phyloP scores from a whole-genome alignment of 345 rosid species.

The Turnera subulata region DNA sequence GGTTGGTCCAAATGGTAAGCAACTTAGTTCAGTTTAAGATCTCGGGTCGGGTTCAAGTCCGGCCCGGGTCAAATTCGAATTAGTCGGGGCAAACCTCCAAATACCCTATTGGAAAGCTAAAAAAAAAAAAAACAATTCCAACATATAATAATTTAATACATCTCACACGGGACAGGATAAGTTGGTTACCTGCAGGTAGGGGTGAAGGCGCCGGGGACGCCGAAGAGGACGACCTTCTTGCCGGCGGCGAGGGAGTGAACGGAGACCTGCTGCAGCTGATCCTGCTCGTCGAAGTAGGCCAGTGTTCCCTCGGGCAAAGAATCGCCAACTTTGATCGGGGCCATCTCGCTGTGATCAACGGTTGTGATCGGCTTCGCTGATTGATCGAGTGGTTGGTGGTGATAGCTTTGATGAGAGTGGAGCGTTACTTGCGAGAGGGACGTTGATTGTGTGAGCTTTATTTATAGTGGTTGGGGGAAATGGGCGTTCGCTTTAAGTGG shows the following conservation, averaged over 20 bases:
- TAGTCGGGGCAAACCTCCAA: too few relatives aligned
- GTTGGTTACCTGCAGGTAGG: slow-evolving; percentile 86
- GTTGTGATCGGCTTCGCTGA: not conserved
- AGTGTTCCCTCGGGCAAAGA: slow-evolving; percentile 73
- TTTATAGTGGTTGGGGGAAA: too few relatives aligned
- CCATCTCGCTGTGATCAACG: slow-evolving; percentile 39
- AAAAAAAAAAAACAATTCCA: not conserved
- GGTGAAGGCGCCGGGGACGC: slow-evolving; percentile 99
- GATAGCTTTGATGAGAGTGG: too few relatives aligned
- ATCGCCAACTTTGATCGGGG: slow-evolving; percentile 79
- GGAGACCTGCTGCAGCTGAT: slow-evolving; percentile 70
- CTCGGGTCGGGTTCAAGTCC: too few relatives aligned
- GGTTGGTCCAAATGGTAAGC: too few relatives aligned
- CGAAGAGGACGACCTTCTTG: slow-evolving; percentile 76
- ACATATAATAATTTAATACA: not conserved
- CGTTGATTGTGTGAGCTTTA: too few relatives aligned
- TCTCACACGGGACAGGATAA: too few relatives aligned
- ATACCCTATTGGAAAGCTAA: too few relatives aligned
- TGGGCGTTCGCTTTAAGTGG: too few relatives aligned
- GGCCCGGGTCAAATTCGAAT: too few relatives aligned
- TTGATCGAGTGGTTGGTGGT: not conserved
- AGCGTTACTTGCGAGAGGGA: not conserved
- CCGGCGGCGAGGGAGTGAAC: slow-evolving; percentile 82
- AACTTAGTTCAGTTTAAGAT: too few relatives aligned
- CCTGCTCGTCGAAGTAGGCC: slow-evolving; percentile 82